These are phyloP conservation scores for Phytophthora pisi DNA, from an alignment of 352 stramenopile species.

Conservation along the genomic window DNA sequence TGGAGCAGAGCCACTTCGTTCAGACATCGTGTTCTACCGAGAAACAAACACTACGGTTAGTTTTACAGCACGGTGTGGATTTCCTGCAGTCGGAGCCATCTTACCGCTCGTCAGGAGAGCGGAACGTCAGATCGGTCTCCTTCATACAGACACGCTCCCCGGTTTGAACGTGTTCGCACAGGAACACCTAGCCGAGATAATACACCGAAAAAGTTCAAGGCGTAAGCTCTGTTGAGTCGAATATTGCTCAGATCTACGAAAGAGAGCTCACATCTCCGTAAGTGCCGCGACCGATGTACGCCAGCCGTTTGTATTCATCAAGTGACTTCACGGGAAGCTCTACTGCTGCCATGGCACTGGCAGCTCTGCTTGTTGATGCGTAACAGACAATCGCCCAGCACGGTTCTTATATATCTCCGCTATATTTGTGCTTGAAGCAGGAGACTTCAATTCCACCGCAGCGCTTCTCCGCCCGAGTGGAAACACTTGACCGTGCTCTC, in stretches of 20 bases:
- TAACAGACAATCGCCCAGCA: no score
- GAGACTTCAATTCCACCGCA: slow-evolving; percentile 26
- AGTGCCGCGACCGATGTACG: slow-evolving; percentile 53
- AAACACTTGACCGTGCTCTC: slow-evolving; percentile 77
- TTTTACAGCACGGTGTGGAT: neutral
- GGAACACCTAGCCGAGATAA: slow-evolving; percentile 36
- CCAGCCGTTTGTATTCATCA: slow-evolving; percentile 36
- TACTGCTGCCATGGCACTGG: neutral
- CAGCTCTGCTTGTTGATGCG: neutral
- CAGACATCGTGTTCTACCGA: slow-evolving; percentile 43
- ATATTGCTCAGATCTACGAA: neutral
- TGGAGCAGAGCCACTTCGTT: slow-evolving; percentile 52
- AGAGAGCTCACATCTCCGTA: slow-evolving; percentile 57
- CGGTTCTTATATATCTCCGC: slow-evolving; percentile 7
- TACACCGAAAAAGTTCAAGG: neutral
- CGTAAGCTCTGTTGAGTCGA: neutral
- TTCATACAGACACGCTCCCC: slow-evolving; percentile 55
- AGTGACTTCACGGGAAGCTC: slow-evolving; percentile 25
- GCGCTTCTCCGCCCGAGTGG: slow-evolving; percentile 32
- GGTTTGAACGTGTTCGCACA: slow-evolving; percentile 40
- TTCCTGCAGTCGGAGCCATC: neutral
- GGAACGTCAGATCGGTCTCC: slow-evolving; percentile 58
- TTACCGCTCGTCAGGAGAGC: slow-evolving; percentile 49
- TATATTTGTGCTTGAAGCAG: slow-evolving; percentile 15
- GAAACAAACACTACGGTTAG: neutral